Conservation (phyloP, 768 basidiomycete species). For the Phallus indusiatus region DNA sequence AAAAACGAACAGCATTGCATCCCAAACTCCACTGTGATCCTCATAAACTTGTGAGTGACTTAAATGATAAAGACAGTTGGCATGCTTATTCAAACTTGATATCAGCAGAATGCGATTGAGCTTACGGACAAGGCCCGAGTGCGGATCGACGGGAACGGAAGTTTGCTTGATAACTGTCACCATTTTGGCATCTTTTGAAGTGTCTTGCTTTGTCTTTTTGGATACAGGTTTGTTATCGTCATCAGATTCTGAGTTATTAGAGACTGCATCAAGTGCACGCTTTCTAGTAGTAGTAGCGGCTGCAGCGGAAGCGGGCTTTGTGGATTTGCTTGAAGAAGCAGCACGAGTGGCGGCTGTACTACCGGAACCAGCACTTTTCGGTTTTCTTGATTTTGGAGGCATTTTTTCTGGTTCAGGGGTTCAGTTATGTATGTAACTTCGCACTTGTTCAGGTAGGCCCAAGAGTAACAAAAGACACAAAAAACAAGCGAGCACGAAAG, state of each 20-base stretch:
- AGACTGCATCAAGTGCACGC: slow-evolving; percentile 4
- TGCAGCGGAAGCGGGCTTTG: slow-evolving; percentile 13
- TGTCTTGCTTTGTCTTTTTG: slow-evolving; percentile 19
- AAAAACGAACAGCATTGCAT: slow-evolving; percentile 38
- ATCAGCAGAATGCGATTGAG: slow-evolving; percentile 11
- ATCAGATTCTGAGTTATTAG: slow-evolving; percentile 1
- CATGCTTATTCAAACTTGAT: neutral
- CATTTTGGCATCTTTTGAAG: slow-evolving; percentile 23
- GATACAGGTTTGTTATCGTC: slow-evolving; percentile 8
- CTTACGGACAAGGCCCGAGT: slow-evolving; percentile 37
- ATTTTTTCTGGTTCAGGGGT: neutral
- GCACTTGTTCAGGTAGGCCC: too few relatives aligned
- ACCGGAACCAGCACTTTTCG: slow-evolving; percentile 10
- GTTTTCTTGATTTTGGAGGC: slow-evolving; percentile 5
- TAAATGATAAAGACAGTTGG: neutral
- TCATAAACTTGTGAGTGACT: slow-evolving; percentile 44
- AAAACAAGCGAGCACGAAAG: too few relatives aligned
- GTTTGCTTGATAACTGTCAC: slow-evolving; percentile 43
- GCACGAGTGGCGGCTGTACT: slow-evolving; percentile 10
- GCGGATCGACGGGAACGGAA: slow-evolving; percentile 45
- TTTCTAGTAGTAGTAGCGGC: slow-evolving; percentile 14
- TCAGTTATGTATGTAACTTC: too few relatives aligned
- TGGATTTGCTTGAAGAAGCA: too few relatives aligned
- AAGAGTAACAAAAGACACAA: too few relatives aligned
- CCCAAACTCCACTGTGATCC: slow-evolving; percentile 37